A percentile compares a stretch with the other conserved stretches of the same genome.
Conservation (phyloP, 331 rosid genomes). For the Rosa hybrid region DNA sequence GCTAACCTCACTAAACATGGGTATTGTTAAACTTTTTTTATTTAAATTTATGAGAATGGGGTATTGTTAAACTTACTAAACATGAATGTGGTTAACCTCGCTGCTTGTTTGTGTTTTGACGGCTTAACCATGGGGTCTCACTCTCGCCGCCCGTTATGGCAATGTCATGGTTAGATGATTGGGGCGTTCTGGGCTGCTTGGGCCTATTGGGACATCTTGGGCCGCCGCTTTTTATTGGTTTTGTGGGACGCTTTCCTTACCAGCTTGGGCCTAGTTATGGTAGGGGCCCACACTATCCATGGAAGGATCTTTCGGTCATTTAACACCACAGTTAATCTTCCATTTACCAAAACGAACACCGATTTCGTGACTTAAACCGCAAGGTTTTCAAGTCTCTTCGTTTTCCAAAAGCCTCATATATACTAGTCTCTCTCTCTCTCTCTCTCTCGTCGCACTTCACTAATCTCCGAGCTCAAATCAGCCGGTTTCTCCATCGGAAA, state of each 20-base stretch:
- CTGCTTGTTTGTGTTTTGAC: no score
- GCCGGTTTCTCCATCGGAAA: neutral
- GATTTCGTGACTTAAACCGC: neutral
- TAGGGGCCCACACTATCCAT: neutral
- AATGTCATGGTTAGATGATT: no score
- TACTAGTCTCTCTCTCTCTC: neutral
- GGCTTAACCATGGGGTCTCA: no score
- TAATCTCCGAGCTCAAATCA: neutral
- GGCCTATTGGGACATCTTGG: neutral
- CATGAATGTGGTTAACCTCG: no score
- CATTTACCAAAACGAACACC: neutral
- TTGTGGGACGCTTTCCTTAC: no score
- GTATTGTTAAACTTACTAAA: no score
- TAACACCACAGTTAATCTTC: neutral
- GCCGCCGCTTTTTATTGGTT: neutral
- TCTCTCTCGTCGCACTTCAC: neutral
- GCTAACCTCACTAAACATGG: no score
- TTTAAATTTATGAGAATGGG: no score
- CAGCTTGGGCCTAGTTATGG: neutral
- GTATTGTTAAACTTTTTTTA: no score
- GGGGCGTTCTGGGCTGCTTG: no score
- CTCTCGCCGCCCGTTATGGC: no score
- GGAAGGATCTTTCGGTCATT: neutral
- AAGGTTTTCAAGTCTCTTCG: neutral
- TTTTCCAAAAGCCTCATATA: neutral